Conservation (phyloP, 305 asterid species). For the Salvia sclarea region DNA sequence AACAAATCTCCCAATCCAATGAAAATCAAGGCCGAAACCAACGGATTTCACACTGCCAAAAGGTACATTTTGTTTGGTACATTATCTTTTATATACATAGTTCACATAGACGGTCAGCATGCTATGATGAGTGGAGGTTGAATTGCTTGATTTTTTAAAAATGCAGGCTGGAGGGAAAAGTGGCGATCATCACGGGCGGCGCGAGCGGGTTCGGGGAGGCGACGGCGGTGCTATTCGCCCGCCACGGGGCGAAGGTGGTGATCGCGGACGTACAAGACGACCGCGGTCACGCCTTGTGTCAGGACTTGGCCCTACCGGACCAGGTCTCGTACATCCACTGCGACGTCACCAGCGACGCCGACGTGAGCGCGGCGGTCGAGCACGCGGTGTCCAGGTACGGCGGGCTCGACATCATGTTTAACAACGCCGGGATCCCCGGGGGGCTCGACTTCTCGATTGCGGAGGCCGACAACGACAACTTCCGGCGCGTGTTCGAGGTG, state of each 20-base stretch:
- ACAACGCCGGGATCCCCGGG: constrained; percentile 73
- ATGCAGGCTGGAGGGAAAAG: constrained; percentile 67
- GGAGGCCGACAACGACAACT: constrained; percentile 46
- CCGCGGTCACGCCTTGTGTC: constrained; percentile 36
- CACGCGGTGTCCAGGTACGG: constrained; percentile 48
- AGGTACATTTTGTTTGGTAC: no score
- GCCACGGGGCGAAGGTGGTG: constrained; percentile 64
- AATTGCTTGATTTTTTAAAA: no score
- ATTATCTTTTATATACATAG: no score
- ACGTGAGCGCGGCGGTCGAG: constrained; percentile 46
- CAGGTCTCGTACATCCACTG: constrained; percentile 57
- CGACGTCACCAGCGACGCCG: constrained; percentile 55
- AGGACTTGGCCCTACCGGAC: constrained; percentile 34
- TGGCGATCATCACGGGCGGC: constrained; percentile 76
- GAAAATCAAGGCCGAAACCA: neutral
- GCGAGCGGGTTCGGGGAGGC: constrained; percentile 78
- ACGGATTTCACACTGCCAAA: constrained; percentile 22
- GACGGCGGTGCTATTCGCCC: constrained; percentile 51
- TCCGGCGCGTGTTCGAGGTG: constrained; percentile 51
- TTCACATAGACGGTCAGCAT: no score
- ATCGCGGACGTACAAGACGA: constrained; percentile 73
- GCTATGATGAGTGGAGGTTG: no score
- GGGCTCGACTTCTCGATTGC: constrained; percentile 44
- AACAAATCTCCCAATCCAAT: neutral
- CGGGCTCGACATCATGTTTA: constrained; percentile 69